Conservation (phyloP, 495 filamentous ascomycete genomes). For the Recurvomyces mirabilis region DNA sequence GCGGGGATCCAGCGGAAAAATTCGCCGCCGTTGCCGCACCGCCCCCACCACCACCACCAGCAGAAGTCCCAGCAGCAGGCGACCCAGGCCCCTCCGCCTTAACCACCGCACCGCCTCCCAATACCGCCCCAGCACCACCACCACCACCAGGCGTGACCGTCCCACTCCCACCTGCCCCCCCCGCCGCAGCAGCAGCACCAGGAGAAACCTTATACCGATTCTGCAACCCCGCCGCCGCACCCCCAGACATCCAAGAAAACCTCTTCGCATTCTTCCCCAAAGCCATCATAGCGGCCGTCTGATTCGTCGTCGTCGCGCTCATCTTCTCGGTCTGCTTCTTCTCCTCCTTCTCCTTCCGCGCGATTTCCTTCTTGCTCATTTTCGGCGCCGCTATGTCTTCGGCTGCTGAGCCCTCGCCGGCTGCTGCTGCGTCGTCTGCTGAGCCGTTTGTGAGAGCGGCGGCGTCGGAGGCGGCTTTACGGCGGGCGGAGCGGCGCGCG, state of each 20-base stretch:
- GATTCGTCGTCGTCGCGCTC: conserved; percentile 26
- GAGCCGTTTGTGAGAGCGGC: neutral
- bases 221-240: neutral
- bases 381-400: conserved; percentile 24
- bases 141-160: conserved; percentile 20
- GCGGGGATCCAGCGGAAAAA: too few relatives aligned
- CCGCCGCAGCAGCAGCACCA: neutral
- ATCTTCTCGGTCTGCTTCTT: conserved; percentile 22
- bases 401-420: conserved; percentile 32
- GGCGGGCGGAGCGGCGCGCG: conserved; percentile 31
- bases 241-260: conserved; percentile 31
- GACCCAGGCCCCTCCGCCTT: neutral
- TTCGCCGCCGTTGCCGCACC: too few relatives aligned
- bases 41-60: neutral
- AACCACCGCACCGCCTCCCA: neutral
- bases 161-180: conserved; percentile 9
- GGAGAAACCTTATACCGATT: conserved; percentile 13
- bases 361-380: conserved; percentile 44
- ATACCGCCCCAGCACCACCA: neutral
- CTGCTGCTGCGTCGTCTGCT: conserved; percentile 25
- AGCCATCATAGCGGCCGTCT: conserved; percentile 28
- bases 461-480: conserved; percentile 27
- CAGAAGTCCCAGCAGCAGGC: neutral
- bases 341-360: conserved; percentile 40
- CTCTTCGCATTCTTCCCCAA: conserved; percentile 26